A percentile compares a stretch with the other conserved stretches of the same genome.
These are phyloP conservation scores for Suillus fuscotomentosus DNA, from an alignment of 768 basidiomycete genomes.

Conservation along the genomic window DNA sequence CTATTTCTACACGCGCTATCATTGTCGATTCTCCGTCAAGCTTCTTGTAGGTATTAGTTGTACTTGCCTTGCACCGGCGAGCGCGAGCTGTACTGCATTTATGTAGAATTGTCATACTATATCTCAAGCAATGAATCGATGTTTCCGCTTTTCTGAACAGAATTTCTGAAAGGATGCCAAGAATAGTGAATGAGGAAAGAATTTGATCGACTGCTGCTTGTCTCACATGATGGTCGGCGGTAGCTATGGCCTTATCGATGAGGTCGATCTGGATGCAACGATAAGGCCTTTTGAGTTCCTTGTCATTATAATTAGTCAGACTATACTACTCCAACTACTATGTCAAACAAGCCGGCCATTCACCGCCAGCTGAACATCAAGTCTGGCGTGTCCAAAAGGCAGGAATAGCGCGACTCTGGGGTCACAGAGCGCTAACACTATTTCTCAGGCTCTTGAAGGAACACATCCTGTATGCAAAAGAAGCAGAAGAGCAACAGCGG, in stretches of 20 bases:
- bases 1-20: constrained; percentile 13
- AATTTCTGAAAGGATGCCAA: neutral
- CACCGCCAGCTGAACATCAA: constrained; percentile 79
- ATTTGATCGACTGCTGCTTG: neutral
- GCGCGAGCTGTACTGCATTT: constrained; percentile 30
- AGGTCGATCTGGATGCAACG: neutral
- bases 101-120: constrained; percentile 25
- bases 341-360: constrained; percentile 30
- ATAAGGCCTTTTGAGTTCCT: neutral
- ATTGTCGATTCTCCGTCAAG: constrained; percentile 24
- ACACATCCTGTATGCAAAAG: constrained; percentile 59
- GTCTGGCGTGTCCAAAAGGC: constrained; percentile 35
- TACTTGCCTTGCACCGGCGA: constrained; percentile 28
- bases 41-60: constrained; percentile 32
- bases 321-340: neutral
- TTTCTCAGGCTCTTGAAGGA: constrained; percentile 64
- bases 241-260: constrained; percentile 5
- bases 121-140: constrained; percentile 10
- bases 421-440: neutral
- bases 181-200: neutral
- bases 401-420: neutral
- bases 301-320: neutral
- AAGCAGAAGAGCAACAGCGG: constrained; percentile 55
- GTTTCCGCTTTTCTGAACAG: neutral
- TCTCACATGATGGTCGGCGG: neutral